Evolutionary conservation across 2,329 filamentous ascomycete species (phyloP), one percentile per base, ranked within the genome.

Genomic region (Arthrobotrys sphaeroides): DNA sequence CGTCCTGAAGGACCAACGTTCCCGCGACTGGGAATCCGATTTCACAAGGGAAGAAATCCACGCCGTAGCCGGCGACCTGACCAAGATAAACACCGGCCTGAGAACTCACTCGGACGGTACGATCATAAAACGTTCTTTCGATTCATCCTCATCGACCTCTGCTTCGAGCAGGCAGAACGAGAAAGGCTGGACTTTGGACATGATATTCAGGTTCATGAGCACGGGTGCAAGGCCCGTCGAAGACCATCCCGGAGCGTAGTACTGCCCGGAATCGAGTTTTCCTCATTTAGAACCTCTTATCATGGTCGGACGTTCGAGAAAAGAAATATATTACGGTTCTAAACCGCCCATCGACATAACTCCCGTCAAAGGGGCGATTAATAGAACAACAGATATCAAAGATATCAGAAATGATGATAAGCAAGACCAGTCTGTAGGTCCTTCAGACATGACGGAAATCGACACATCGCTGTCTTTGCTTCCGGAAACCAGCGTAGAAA

Each of bases 201-300:
- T 65, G 73, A 45, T 77, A 36, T 77, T 77, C 26, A 65, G 66
- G 28, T 77, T 77, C 26, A 69, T 77, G 60, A 77, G 73, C 40
- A 62, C 73, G 3, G 73, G 73, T 4, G 47, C 33, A 24, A 36
- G 59, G 31, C 72, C 72, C 2, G 31, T 38, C 28, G 72, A 69
- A 7, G 72, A 49, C 22, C 64, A 40, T 20, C 38, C 57, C 10
- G 38, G 47, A 10, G 42, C 43, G 18, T 62, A 68, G 62, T 43
- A 53, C 38, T 22, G 20, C 13, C 28, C 60, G 24, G 38, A 36
- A 10, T 9, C 20, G 43, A 6, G 7, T 38, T 38, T 55, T 38
- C 51, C 51, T 22, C 26, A 5, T 33, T 10, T 33, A 5, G 28
- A 10, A 33, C 10, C 28, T 33, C 28, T 5, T 33, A 33, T 10